Conservation (phyloP, 108 stramenopile species). For the Schizochytrium sp. region DNA sequence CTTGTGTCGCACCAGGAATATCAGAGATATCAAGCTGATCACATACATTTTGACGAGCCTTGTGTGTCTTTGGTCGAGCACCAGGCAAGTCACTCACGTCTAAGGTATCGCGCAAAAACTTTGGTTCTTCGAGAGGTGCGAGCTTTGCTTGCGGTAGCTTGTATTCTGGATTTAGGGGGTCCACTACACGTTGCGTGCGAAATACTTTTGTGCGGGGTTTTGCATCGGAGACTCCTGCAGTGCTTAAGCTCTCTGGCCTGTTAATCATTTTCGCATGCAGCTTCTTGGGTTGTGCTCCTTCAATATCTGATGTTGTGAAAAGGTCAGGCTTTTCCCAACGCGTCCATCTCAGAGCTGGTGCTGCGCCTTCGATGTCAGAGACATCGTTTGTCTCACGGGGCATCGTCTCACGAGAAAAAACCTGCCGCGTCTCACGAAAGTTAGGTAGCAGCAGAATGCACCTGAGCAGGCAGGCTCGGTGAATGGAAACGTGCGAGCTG, state of each 20-base stretch:
- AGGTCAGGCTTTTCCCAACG: slow-evolving; percentile 27
- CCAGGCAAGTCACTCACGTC: slow-evolving; percentile 52
- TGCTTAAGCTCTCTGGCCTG: slow-evolving; percentile 15
- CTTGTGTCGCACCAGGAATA: slow-evolving; percentile 50
- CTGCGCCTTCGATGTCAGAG: slow-evolving; percentile 41
- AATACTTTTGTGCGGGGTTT: slow-evolving; percentile 34
- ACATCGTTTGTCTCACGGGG: slow-evolving; percentile 24
- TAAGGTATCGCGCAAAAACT: slow-evolving; percentile 2
- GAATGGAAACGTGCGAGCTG: not conserved
- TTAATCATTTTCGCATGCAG: slow-evolving; percentile 26
- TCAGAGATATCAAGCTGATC: slow-evolving; percentile 6
- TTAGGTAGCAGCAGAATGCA: not conserved
- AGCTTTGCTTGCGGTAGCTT: not conserved
- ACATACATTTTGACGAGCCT: not conserved
- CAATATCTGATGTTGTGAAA: slow-evolving; percentile 35
- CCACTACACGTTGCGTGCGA: slow-evolving; percentile 51
- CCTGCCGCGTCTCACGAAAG: not conserved
- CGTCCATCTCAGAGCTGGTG: not conserved
- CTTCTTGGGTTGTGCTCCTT: slow-evolving; percentile 41
- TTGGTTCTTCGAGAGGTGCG: not conserved
- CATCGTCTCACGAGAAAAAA: not conserved
- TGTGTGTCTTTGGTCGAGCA: not conserved
- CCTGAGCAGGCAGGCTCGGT: not conserved
- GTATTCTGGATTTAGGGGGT: slow-evolving; percentile 32
- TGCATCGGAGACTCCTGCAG: not conserved